Base-by-base conservation (phyloP, 345 rosid species). In the Lenwebbia sp. region DNA sequence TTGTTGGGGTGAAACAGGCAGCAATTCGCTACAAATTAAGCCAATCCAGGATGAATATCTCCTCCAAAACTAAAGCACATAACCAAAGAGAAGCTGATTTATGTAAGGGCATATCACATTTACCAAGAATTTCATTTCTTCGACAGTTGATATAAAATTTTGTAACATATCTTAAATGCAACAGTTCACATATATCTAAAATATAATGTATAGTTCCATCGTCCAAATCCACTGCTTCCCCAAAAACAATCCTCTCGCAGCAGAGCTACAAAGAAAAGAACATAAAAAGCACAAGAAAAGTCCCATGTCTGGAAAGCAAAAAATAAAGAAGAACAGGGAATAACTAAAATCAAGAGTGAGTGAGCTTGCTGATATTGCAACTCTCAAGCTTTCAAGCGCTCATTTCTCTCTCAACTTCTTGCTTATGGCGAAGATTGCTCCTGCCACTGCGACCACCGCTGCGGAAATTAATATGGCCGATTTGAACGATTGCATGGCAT, bases 391-490 rank as follows among this genome's bases (percentile, higher is more conserved):
- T 65, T 70, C 7, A 19, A 37, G 47, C 81, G 19, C 26, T 92
- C 86, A 93, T 84, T 92, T 92, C 90, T 91, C 94, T 90, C 87
- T 93, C 58, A 92, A 25, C 86, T 93, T 93, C 89, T 90, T 90
- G 86, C 89, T 87, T 75, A 93, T 86, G 9, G 91, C 92, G 19
- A 93, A 88, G 82, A 89, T 91, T 13, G 91, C 92, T 28, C 92
- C 93, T 1, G 92, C 92, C 3, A 92, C 89, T 0, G 92, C 95
- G 3, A 87, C 93, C 22, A 90, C 86, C 40, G 89, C 91, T 13
- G 93, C 92, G 30, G 93, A 91, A 58, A 92, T 83, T 84, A 93
- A 70, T 53, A 93, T 90, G 41, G 93, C 86, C 54, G 88, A 84
- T 88, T 92, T 93, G 50, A 92, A 88, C 81, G 89, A 83, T 87